Percentiles rank a stretch among this genome's conserved stretches.
Evolutionary conservation across 306 rosid species (phyloP).

Genomic region (Geum urbanum): DNA sequence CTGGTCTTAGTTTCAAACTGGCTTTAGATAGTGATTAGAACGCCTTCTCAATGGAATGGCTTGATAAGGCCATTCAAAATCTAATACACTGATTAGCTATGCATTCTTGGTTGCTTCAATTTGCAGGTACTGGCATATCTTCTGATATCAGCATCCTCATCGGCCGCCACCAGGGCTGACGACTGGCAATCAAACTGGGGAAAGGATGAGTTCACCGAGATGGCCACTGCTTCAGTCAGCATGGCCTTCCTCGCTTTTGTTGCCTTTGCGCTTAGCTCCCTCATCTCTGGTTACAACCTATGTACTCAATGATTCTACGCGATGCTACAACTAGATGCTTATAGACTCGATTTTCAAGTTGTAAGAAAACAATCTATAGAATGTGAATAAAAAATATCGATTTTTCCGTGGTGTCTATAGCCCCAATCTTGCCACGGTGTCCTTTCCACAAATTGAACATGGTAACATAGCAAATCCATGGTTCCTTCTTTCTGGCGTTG

Average conservation of each 20-base stretch:
- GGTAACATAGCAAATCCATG: neutral
- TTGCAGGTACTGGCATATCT: constrained; percentile 85
- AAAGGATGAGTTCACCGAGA: constrained; percentile 83
- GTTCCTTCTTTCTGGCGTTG: neutral
- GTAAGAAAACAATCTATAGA: constrained; percentile 22
- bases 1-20: neutral
- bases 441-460: constrained; percentile 6
- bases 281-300: constrained; percentile 78
- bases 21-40: neutral
- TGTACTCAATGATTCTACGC: constrained; percentile 42
- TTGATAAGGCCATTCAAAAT: too few relatives aligned
- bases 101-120: neutral
- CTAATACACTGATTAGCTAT: constrained; percentile 3
- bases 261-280: constrained; percentile 86
- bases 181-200: constrained; percentile 99
- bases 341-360: constrained; percentile 1
- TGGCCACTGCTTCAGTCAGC: constrained; percentile 85
- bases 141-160: constrained; percentile 87
- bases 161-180: constrained; percentile 80
- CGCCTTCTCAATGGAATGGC: neutral
- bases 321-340: neutral
- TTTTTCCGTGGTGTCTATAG: constrained; percentile 28
- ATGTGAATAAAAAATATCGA: constrained; percentile 22
- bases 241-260: constrained; percentile 82
- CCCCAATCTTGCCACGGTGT: constrained; percentile 18